Evolutionary conservation across 2,329 filamentous ascomycete species (phyloP).

Genomic region (Penicillium aurantiogriseum): DNA sequence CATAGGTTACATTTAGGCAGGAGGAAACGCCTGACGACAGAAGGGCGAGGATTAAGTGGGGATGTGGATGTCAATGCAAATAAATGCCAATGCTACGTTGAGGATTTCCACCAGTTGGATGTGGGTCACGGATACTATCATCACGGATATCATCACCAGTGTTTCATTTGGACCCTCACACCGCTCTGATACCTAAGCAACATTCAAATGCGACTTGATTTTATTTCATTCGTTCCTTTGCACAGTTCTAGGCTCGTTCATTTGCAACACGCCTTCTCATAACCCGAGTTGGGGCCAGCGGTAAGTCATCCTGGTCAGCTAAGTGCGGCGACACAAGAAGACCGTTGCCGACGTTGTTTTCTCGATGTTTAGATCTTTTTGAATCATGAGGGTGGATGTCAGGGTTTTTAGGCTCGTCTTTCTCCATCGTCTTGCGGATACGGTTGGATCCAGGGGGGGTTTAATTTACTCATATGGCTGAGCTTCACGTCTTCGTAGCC

Average conservation of each 20-base stretch:
- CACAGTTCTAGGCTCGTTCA: too few relatives aligned
- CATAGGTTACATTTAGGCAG: too few relatives aligned
- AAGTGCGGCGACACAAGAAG: neutral
- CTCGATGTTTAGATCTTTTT: neutral
- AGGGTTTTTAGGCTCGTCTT: too few relatives aligned
- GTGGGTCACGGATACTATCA: neutral
- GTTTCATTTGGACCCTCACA: too few relatives aligned
- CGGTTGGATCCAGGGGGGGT: too few relatives aligned
- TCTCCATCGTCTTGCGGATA: neutral
- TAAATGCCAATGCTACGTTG: neutral
- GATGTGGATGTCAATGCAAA: neutral
- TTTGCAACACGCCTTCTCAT: neutral
- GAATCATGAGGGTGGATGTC: neutral
- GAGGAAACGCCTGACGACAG: neutral
- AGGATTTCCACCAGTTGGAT: neutral
- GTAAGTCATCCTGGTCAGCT: conserved; percentile 1
- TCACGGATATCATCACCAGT: too few relatives aligned
- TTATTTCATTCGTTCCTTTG: too few relatives aligned
- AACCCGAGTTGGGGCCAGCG: neutral
- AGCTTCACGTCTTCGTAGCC: neutral
- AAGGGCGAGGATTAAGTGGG: neutral
- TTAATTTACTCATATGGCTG: neutral
- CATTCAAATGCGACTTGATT: too few relatives aligned
- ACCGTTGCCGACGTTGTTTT: neutral
- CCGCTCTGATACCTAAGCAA: too few relatives aligned